Conservation (phyloP, 2,329 filamentous ascomycete species). For the Tolypocladium tropicale region DNA sequence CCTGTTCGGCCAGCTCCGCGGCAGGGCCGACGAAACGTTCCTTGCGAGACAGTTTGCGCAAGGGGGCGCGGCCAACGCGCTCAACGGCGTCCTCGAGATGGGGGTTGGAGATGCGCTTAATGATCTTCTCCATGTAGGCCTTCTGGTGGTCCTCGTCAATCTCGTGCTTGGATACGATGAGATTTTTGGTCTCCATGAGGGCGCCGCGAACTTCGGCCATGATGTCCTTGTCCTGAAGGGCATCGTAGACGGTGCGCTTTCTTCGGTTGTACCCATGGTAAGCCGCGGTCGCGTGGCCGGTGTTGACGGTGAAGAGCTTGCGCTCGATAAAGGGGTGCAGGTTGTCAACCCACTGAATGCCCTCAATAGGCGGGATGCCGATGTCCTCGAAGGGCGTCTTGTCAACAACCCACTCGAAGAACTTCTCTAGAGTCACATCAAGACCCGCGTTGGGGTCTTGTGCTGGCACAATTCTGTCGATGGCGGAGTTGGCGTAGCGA, state of each 20-base stretch:
- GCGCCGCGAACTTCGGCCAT: conserved; percentile 68
- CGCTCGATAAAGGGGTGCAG: conserved; percentile 95
- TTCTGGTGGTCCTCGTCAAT: conserved; percentile 68
- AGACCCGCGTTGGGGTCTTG: conserved; percentile 73
- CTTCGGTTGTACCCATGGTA: conserved; percentile 87
- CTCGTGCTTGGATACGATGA: conserved; percentile 80
- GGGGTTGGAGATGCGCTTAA: conserved; percentile 87
- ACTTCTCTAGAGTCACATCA: conserved; percentile 93
- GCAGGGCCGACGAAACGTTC: conserved; percentile 94
- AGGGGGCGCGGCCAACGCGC: conserved; percentile 86
- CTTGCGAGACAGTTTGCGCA: conserved; percentile 89
- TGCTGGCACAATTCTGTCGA: conserved; percentile 94
- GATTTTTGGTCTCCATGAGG: conserved; percentile 72
- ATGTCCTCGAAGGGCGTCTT: conserved; percentile 68
- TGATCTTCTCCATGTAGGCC: conserved; percentile 84
- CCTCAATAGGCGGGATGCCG: conserved; percentile 60
- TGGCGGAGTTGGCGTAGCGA: conserved; percentile 92
- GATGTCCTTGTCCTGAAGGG: conserved; percentile 72
- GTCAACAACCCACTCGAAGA: conserved; percentile 98
- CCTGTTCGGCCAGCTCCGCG: conserved; percentile 75
- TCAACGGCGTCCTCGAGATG: conserved; percentile 86
- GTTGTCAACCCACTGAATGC: conserved; percentile 87
- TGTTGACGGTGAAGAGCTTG: conserved; percentile 99
- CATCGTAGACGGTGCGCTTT: conserved; percentile 83
- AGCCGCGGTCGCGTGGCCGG: conserved; percentile 87